phyloP scores from a whole-genome alignment of 306 rosid species.

The Hippophae tibetana region DNA sequence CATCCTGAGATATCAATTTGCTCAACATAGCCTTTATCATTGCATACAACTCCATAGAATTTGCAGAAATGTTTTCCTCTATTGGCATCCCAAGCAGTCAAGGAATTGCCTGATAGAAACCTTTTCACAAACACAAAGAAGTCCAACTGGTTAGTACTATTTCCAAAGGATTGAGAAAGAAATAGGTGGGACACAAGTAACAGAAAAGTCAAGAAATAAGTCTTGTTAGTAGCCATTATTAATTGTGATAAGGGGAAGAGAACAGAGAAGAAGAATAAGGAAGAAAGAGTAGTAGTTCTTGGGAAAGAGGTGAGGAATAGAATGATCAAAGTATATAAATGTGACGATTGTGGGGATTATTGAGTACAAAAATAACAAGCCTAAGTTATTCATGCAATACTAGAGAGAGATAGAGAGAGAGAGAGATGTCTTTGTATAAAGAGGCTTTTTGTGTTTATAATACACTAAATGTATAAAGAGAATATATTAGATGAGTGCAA shows the following conservation, averaged over 20 bases:
- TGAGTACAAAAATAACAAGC: not conserved
- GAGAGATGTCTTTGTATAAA: too few relatives aligned
- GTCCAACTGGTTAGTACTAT: slow-evolving; percentile 23
- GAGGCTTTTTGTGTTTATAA: too few relatives aligned
- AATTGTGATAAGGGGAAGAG: not conserved
- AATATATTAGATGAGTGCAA: too few relatives aligned
- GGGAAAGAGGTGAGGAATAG: slow-evolving; percentile 25
- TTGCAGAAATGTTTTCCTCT: slow-evolving; percentile 33
- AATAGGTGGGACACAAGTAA: slow-evolving; percentile 15
- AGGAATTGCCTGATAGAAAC: slow-evolving; percentile 38
- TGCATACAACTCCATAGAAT: slow-evolving; percentile 59
- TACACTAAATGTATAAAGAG: too few relatives aligned
- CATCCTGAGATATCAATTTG: slow-evolving; percentile 41
- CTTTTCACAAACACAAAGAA: slow-evolving; percentile 43
- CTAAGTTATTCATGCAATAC: too few relatives aligned
- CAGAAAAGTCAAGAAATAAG: slow-evolving; percentile 26
- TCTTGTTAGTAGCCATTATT: slow-evolving; percentile 26
- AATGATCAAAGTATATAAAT: slow-evolving; percentile 45
- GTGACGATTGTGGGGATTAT: slow-evolving; percentile 39
- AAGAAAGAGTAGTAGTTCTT: slow-evolving; percentile 21
- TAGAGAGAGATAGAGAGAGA: too few relatives aligned
- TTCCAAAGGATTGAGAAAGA: slow-evolving; percentile 17
- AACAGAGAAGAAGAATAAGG: not conserved
- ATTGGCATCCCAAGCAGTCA: slow-evolving; percentile 39
- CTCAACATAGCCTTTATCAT: slow-evolving; percentile 37